Percentiles rank a stretch among this genome's conserved stretches.
Evolutionary conservation across 202 grass and related monocot species (phyloP).

Genomic region (Digitaria exilis): DNA sequence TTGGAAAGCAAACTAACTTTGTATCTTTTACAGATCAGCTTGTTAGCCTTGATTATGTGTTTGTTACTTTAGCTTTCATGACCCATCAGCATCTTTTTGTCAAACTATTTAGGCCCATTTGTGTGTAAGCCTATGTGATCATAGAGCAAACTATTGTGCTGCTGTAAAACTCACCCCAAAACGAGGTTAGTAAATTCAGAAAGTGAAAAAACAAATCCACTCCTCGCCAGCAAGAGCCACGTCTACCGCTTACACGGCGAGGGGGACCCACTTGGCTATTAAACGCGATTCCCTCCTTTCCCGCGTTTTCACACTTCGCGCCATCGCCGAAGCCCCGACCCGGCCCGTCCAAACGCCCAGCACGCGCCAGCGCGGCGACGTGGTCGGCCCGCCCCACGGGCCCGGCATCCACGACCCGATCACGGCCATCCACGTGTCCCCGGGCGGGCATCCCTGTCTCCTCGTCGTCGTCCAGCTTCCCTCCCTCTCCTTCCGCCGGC

Average conservation of each 20-base stretch:
- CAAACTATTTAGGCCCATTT: not conserved
- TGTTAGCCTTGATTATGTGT: not conserved
- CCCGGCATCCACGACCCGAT: conserved; percentile 7
- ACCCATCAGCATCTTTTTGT: not conserved
- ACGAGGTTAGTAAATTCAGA: too few species aligned
- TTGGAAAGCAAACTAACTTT: too few species aligned
- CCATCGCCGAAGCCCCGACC: not conserved
- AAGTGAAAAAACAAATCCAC: not conserved
- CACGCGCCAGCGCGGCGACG: conserved; percentile 10
- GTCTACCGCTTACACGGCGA: not conserved
- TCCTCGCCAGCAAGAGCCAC: not conserved
- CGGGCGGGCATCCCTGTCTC: not conserved
- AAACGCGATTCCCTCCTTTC: not conserved
- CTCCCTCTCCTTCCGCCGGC: not conserved
- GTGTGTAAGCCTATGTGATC: not conserved
- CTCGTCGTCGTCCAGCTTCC: not conserved
- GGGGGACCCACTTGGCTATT: not conserved
- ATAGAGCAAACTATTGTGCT: not conserved
- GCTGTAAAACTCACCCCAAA: not conserved
- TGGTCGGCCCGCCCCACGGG: conserved; percentile 23
- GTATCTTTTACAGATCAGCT: too few species aligned
- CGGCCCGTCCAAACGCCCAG: not conserved
- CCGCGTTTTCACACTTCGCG: conserved; percentile 26
- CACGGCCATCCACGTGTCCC: conserved; percentile 34
- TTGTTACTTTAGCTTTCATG: not conserved